These are phyloP conservation scores for Pichia deserticola DNA, from an alignment of 805 yeast genomes.

Conservation along the genomic window DNA sequence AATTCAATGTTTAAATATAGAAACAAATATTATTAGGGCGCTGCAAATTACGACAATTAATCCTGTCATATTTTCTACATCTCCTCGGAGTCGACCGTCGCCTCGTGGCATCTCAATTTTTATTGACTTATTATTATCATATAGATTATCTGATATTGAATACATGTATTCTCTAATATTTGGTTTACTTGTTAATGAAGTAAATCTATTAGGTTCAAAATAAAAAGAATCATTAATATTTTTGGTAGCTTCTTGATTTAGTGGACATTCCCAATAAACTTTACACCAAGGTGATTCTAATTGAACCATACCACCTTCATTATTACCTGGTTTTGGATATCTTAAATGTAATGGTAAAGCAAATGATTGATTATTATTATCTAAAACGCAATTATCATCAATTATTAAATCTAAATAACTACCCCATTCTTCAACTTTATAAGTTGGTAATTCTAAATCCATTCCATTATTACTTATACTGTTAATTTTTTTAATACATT, in stretches of 20 bases:
- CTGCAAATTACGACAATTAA: neutral
- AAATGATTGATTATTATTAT: conserved; percentile 7
- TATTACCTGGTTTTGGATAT: conserved; percentile 20
- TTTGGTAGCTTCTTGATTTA: conserved; percentile 5
- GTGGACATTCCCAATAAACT: conserved; percentile 24
- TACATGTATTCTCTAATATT: too few relatives aligned
- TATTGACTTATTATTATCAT: too few relatives aligned
- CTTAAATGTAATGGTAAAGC: conserved; percentile 28
- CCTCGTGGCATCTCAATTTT: neutral
- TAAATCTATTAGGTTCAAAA: neutral
- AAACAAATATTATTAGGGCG: neutral
- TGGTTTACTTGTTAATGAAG: neutral
- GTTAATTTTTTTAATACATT: conserved; percentile 8
- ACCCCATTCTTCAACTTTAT: conserved; percentile 22
- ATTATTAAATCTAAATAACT: conserved; percentile 15
- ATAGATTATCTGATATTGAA: too few relatives aligned
- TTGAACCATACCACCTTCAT: conserved; percentile 1
- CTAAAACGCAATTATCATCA: conserved; percentile 10
- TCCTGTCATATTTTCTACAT: neutral
- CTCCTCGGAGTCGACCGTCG: neutral
- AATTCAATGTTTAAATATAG: neutral
- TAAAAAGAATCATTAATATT: neutral
- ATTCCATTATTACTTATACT: conserved; percentile 15
- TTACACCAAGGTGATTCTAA: conserved; percentile 16
- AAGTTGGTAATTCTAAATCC: conserved; percentile 28